Conservation (phyloP, 1,284 basidiomycete species). For the Schizopora paradoxa region DNA sequence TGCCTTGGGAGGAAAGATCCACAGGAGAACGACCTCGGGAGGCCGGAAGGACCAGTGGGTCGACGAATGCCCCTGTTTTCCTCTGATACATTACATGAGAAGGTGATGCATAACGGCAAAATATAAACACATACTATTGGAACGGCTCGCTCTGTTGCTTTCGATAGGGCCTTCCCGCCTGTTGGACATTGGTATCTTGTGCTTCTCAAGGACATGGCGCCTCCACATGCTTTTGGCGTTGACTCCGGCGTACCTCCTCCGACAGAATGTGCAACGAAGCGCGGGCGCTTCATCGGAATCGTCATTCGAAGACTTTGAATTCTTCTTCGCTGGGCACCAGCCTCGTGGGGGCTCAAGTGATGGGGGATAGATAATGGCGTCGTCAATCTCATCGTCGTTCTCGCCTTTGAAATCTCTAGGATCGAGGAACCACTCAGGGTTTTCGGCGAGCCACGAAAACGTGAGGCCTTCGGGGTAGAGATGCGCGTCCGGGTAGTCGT, state of each 20-base stretch:
- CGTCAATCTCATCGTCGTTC: constrained; percentile 39
- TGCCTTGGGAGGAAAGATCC: too few species aligned
- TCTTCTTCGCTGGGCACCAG: constrained; percentile 76
- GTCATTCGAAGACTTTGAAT: constrained; percentile 59
- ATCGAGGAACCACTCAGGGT: constrained; percentile 74
- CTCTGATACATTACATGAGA: constrained; percentile 3
- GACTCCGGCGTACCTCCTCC: constrained; percentile 72
- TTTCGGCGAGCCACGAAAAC: constrained; percentile 60
- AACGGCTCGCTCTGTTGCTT: constrained; percentile 44
- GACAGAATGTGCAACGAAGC: constrained; percentile 74
- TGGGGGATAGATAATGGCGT: constrained; percentile 63
- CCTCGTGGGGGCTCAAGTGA: constrained; percentile 73
- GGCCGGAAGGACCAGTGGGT: too few species aligned
- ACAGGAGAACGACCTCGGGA: too few species aligned
- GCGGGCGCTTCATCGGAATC: constrained; percentile 70
- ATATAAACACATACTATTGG: constrained; percentile 47
- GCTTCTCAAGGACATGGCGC: constrained; percentile 78
- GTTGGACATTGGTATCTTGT: constrained; percentile 81
- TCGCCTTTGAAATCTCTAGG: constrained; percentile 54
- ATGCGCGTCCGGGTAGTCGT: constrained; percentile 53
- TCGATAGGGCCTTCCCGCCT: constrained; percentile 63
- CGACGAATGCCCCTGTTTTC: constrained; percentile 12
- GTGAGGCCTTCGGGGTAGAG: constrained; percentile 60
- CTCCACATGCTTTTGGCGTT: constrained; percentile 87
- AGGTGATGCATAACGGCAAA: not conserved